A percentile compares a stretch with the other conserved stretches of the same genome.
Conservation (phyloP, 2,329 filamentous ascomycete genomes). For the Exserohilum rostratum region DNA sequence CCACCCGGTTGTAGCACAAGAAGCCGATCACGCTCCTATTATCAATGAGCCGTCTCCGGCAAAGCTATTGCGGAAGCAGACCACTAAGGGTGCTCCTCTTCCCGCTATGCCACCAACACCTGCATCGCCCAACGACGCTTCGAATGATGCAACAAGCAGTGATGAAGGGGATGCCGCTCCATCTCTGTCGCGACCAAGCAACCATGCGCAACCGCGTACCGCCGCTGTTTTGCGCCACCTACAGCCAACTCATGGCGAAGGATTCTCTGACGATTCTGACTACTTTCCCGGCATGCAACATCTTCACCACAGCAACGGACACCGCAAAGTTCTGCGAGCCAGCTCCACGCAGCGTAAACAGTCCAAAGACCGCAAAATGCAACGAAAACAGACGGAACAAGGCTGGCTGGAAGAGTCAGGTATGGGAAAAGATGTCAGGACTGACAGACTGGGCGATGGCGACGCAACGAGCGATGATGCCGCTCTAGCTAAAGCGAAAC, state of each 20-base stretch:
- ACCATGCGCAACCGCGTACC: constrained; percentile 34
- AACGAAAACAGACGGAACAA: constrained; percentile 42
- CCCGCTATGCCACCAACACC: constrained; percentile 37
- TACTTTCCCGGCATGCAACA: constrained; percentile 49
- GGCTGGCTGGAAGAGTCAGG: constrained; percentile 56
- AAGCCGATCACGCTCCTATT: constrained; percentile 32
- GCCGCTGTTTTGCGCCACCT: constrained; percentile 42
- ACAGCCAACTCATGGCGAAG: constrained; percentile 46
- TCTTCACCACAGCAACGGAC: constrained; percentile 22
- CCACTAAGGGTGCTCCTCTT: constrained; percentile 26
- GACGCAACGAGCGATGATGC: constrained; percentile 34
- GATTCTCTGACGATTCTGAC: constrained; percentile 52
- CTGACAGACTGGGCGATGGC: constrained; percentile 55
- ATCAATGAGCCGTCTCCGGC: constrained; percentile 39
- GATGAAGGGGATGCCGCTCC: constrained; percentile 28
- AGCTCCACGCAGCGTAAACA: constrained; percentile 40
- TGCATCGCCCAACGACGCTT: constrained; percentile 44
- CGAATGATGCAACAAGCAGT: constrained; percentile 38
- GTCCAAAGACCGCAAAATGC: constrained; percentile 45
- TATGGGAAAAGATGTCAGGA: constrained; percentile 53
- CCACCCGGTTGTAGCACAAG: constrained; percentile 38
- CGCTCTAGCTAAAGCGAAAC: constrained; percentile 7
- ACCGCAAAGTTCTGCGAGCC: constrained; percentile 32
- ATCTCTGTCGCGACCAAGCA: constrained; percentile 20
- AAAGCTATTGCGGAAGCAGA: constrained; percentile 41